Evolutionary conservation across 352 stramenopile species (phyloP).

Genomic region (Globisporangium ultimum): DNA sequence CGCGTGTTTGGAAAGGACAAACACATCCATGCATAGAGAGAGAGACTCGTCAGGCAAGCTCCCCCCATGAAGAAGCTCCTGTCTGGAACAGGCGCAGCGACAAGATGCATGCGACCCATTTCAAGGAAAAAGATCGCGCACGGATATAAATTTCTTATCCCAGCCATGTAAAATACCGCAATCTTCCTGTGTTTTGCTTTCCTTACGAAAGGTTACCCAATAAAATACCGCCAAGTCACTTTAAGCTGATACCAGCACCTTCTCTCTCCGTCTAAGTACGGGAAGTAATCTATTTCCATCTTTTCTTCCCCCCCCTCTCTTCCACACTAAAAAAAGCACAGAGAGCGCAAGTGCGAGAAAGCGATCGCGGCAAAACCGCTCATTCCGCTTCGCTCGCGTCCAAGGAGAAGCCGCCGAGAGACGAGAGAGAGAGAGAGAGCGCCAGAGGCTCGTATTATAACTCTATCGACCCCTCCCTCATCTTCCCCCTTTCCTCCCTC

Average conservation of each 20-base stretch:
- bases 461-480: conserved; percentile 1
- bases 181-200: background rate
- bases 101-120: no score
- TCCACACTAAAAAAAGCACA: conserved; percentile 9
- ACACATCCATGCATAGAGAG: no score
- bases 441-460: conserved; percentile 1
- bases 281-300: conserved; percentile 5
- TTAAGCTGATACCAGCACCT: background rate
- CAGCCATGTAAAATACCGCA: background rate
- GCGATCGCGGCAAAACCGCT: background rate
- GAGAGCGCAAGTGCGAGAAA: background rate
- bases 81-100: no score
- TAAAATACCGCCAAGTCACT: background rate
- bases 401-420: background rate
- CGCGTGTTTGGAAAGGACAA: no score
- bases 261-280: background rate
- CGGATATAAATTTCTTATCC: background rate
- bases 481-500: background rate
- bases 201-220: background rate
- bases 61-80: no score
- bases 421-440: background rate
- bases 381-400: conserved; percentile 8
- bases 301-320: background rate
- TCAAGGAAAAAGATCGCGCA: no score
- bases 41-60: no score